phyloP scores from a whole-genome alignment of 176 grass and related monocot genomes.

The Tillandsia leiboldiana region DNA sequence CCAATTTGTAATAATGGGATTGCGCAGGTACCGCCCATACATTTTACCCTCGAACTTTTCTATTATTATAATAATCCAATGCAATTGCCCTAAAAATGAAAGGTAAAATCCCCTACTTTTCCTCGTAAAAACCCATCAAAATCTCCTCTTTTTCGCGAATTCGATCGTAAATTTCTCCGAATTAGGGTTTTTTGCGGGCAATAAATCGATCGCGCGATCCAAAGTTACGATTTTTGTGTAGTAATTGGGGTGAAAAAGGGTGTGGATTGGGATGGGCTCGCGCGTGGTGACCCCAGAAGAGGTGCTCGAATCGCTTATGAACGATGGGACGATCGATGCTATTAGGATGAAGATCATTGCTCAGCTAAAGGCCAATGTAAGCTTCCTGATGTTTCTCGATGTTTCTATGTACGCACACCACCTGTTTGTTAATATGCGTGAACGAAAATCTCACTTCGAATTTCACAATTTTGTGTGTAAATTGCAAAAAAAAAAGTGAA shows the following conservation, averaged over 20 bases:
- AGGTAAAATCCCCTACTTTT: no score
- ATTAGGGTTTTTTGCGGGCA: not conserved
- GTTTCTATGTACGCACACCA: not conserved
- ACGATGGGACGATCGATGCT: slow-evolving; percentile 87
- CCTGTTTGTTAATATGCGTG: no score
- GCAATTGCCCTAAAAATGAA: no score
- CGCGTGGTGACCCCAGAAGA: slow-evolving; percentile 74
- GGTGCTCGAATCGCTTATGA: slow-evolving; percentile 77
- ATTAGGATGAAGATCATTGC: slow-evolving; percentile 94
- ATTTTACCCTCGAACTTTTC: no score
- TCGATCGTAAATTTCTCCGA: not conserved
- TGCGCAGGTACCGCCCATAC: no score
- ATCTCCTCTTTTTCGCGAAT: not conserved
- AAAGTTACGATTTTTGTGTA: not conserved
- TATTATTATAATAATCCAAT: no score
- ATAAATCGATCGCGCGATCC: not conserved
- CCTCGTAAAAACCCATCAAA: no score
- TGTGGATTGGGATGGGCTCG: slow-evolving; percentile 35
- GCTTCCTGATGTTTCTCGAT: not conserved
- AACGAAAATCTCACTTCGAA: no score
- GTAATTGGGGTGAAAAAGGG: not conserved
- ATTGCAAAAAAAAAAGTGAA: no score
- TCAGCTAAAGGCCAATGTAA: slow-evolving; percentile 91
- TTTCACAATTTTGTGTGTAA: no score
- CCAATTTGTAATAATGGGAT: no score